phyloP scores from a whole-genome alignment of 2,329 filamentous ascomycete genomes.

The Aspergillus caelatus region DNA sequence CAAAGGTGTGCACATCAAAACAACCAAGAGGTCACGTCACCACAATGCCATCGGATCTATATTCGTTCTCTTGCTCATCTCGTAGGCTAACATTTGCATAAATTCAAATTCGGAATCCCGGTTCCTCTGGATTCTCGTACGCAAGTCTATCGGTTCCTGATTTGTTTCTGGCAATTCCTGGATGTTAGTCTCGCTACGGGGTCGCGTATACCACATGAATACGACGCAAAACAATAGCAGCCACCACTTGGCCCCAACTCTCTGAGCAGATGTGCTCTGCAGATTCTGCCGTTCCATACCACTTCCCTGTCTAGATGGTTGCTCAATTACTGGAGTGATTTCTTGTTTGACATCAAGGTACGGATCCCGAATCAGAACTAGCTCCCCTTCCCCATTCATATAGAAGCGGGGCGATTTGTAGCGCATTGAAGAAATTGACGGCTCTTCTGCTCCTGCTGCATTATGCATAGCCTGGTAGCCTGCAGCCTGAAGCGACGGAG shows the following conservation, averaged over 20 bases:
- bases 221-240: not conserved
- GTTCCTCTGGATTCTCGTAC: not conserved
- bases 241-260: not conserved
- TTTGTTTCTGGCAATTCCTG: not conserved
- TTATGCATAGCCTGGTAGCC: not conserved
- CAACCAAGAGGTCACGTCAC: not conserved
- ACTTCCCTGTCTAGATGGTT: not conserved
- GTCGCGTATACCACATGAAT: not conserved
- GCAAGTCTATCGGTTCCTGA: not conserved
- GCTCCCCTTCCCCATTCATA: not conserved
- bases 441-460: not conserved
- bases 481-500: not conserved
- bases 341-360: not conserved
- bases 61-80: not conserved
- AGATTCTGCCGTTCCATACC: not conserved
- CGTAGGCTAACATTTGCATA: not conserved
- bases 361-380: not conserved
- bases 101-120: not conserved
- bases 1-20: not conserved
- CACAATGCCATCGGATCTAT: not conserved
- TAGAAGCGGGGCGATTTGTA: not conserved
- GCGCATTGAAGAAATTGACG: not conserved
- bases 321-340: not conserved
- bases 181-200: not conserved
- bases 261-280: not conserved